Base-by-base conservation (phyloP, 108 stramenopile genomes). In the Skeletonema costatum region DNA sequence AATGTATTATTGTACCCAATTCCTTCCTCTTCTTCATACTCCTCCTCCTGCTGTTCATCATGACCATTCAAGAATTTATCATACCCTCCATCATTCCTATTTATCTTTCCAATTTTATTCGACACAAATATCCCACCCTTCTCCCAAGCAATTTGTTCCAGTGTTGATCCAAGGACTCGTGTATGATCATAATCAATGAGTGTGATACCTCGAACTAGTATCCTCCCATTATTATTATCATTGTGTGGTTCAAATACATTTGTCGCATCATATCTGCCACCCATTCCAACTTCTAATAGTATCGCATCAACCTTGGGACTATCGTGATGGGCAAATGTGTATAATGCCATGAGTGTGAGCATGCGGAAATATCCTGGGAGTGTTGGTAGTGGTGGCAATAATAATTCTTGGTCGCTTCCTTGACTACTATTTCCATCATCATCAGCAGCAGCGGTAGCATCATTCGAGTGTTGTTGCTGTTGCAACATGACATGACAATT, bases 201-300 rank as follows among this genome's bases (percentile, higher is more conserved):
- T 5, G 94, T 93, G 11, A 93, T 83, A n/a, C 89, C 90, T 74
- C 79, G 70, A 32, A 80, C 72, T 38, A 74, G 64, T 59, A 65
- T 60, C 42, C 60, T 30, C 13, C 67, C 39, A 16, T 17, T 62
- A 21, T 31, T 72, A 1, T 48, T 63, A 7, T n/a, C n/a, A n/a
- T 31, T n/a, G 42, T 74, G 42, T 33, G 31, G 76, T 64, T 93
- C 88, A 39, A 96, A 75, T 13, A 96, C 84, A 70, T 98, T 98
- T 46, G 98, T 98, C 6, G 95, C 95, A 79, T 98, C 98, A 73
- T 94, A 95, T n/a, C 97, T 74, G 17, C 98, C 98, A 17, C 98
- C 97, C 86, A 98, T 90, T 5, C 98, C 98, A 8, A 97, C 97
- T 73, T 98, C 98, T 41, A 97, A 73, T 2, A 98, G 76, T 73